phyloP scores from a whole-genome alignment of 352 stramenopile genomes.

The Thalassiosira hispida region DNA sequence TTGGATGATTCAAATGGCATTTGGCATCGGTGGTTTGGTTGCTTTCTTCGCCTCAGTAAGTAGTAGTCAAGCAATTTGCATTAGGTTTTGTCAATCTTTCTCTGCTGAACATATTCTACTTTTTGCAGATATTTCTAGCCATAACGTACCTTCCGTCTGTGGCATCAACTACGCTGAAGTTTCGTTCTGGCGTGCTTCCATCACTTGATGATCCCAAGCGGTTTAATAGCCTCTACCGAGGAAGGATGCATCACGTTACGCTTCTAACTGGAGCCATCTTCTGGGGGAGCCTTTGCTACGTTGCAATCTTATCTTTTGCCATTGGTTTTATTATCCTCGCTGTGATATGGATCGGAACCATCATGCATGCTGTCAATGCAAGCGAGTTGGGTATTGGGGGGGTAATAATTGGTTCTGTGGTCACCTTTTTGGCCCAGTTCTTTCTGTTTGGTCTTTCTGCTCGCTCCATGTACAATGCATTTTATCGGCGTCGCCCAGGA shows the following conservation, averaged over 20 bases:
- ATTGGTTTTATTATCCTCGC: constrained; percentile 5
- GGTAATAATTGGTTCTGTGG: no score
- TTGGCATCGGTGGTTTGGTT: no score
- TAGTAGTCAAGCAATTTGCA: no score
- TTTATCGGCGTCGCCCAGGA: constrained; percentile 1
- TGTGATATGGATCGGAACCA: background rate
- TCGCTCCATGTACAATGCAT: background rate
- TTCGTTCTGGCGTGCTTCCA: constrained; percentile 34
- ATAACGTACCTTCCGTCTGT: constrained; percentile 44
- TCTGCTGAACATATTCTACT: no score
- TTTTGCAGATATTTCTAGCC: no score
- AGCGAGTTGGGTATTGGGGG: no score
- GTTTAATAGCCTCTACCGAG: constrained; percentile 23
- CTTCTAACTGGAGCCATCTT: constrained; percentile 47
- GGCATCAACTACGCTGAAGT: constrained; percentile 40
- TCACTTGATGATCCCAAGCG: no score
- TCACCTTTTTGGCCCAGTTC: no score
- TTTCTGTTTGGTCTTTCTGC: no score
- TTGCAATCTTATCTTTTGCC: constrained; percentile 12
- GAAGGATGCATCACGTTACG: constrained; percentile 33
- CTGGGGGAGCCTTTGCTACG: constrained; percentile 39
- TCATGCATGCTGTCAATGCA: background rate
- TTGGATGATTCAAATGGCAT: no score
- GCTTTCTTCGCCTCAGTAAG: no score
- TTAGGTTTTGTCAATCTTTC: no score